Percentiles rank a stretch among this genome's conserved stretches.
Conservation (phyloP, 495 filamentous ascomycete genomes). For the Hyaloscypha hepaticicola region DNA sequence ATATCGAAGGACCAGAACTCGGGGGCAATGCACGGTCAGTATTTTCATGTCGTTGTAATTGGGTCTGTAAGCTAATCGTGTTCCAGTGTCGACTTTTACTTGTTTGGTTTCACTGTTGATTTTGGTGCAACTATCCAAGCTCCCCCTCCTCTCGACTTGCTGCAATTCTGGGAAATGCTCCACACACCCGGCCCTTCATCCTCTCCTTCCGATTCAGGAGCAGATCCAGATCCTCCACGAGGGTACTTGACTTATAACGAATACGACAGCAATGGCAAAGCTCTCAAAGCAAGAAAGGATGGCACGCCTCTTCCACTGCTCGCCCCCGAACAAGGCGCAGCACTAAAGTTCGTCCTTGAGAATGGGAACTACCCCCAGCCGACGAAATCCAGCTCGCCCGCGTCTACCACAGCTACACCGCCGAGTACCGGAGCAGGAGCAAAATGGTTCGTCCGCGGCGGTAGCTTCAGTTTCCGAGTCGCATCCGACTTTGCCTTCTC, state of each 20-base stretch:
- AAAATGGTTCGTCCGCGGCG: background rate
- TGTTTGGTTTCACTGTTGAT: conserved; percentile 45
- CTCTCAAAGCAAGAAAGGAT: too few relatives aligned
- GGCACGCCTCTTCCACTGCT: too few relatives aligned
- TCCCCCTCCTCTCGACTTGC: background rate
- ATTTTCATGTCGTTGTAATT: too few relatives aligned
- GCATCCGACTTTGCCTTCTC: background rate
- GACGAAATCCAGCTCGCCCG: background rate
- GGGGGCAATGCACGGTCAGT: background rate
- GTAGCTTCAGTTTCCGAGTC: background rate
- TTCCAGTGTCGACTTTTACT: conserved; percentile 46
- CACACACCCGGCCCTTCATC: background rate
- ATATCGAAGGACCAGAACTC: conserved; percentile 35
- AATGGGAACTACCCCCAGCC: background rate
- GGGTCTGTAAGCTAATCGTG: too few relatives aligned
- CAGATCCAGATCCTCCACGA: background rate
- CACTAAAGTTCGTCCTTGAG: background rate
- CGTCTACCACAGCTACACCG: background rate
- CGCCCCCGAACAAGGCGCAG: too few relatives aligned
- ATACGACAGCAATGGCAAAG: too few relatives aligned
- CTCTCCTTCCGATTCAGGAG: background rate
- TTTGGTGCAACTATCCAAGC: conserved; percentile 35
- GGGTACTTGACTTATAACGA: too few relatives aligned
- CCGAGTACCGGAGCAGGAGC: background rate
- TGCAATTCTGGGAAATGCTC: background rate